A percentile compares a stretch with the other conserved stretches of the same genome.
Conservation (phyloP, 768 basidiomycete genomes). For the Mycena albidolilacea region DNA sequence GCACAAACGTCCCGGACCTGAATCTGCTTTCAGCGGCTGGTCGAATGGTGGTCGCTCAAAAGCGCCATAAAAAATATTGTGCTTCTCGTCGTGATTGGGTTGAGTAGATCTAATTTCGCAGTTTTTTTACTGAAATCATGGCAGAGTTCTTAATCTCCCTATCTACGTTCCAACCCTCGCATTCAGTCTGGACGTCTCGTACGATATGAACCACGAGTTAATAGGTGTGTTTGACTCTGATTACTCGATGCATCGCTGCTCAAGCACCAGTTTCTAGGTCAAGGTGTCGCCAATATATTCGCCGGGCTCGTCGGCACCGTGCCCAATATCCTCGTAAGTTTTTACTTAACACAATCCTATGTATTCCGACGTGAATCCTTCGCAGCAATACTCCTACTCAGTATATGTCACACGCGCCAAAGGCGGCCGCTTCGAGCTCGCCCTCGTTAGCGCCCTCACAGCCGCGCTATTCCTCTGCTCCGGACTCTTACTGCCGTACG, state of each 20-base stretch:
- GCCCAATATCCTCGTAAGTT: slow-evolving; percentile 43
- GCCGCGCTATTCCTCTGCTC: slow-evolving; percentile 40
- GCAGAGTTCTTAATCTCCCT: slow-evolving; percentile 42
- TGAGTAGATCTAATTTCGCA: not conserved
- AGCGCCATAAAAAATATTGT: slow-evolving; percentile 41
- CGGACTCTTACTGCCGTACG: slow-evolving; percentile 40
- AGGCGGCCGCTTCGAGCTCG: slow-evolving; percentile 44
- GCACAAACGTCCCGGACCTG: not conserved
- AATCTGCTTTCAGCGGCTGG: slow-evolving; percentile 19
- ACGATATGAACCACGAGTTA: slow-evolving; percentile 46
- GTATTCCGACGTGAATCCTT: too few relatives aligned
- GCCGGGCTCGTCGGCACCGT: slow-evolving; percentile 42
- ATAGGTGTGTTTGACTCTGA: slow-evolving; percentile 20
- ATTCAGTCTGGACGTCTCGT: slow-evolving; percentile 42
- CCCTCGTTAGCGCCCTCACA: slow-evolving; percentile 37
- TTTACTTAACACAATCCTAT: too few relatives aligned
- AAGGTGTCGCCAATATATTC: slow-evolving; percentile 41
- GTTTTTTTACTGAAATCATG: not conserved
- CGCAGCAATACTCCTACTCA: slow-evolving; percentile 41
- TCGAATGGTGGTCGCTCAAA: slow-evolving; percentile 43
- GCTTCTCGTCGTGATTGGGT: slow-evolving; percentile 44
- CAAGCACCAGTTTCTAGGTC: slow-evolving; percentile 17
- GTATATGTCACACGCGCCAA: slow-evolving; percentile 44
- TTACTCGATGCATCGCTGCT: not conserved
- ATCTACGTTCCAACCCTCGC: slow-evolving; percentile 45